phyloP scores from a whole-genome alignment of 371 early-diverging fungal genomes.

The Zychaea mexicana region DNA sequence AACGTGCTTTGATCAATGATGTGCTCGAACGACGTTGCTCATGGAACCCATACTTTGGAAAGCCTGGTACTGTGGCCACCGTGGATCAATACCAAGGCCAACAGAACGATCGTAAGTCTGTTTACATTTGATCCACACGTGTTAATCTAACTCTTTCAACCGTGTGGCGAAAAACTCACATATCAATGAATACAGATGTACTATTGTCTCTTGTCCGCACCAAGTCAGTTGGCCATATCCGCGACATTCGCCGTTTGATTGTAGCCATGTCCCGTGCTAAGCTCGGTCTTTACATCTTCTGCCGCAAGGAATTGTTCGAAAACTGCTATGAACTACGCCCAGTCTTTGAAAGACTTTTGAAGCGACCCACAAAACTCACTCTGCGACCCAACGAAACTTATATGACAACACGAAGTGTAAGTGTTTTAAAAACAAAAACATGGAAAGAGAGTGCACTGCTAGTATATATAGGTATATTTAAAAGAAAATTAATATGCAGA shows the following conservation, averaged over 20 bases:
- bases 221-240: constrained; percentile 84
- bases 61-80: constrained; percentile 76
- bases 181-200: constrained; percentile 56
- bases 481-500: neutral
- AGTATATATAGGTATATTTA: neutral
- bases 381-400: constrained; percentile 65
- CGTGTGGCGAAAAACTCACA: neutral
- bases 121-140: too few relatives aligned
- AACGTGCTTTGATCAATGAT: constrained; percentile 88
- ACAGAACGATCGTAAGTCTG: constrained; percentile 82
- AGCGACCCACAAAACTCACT: constrained; percentile 54
- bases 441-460: neutral
- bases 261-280: constrained; percentile 93
- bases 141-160: neutral
- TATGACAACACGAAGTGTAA: constrained; percentile 35
- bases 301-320: constrained; percentile 72
- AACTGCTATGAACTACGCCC: constrained; percentile 77
- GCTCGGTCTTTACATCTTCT: constrained; percentile 92
- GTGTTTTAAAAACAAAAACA: neutral
- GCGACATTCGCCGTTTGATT: constrained; percentile 86
- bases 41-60: constrained; percentile 80
- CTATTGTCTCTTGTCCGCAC: constrained; percentile 94
- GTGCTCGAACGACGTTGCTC: constrained; percentile 83
- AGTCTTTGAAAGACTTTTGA: constrained; percentile 57
- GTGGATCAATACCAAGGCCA: constrained; percentile 97